Evolutionary conservation across 1,284 basidiomycete species (phyloP).

Genomic region (Fomitopsis betulina): DNA sequence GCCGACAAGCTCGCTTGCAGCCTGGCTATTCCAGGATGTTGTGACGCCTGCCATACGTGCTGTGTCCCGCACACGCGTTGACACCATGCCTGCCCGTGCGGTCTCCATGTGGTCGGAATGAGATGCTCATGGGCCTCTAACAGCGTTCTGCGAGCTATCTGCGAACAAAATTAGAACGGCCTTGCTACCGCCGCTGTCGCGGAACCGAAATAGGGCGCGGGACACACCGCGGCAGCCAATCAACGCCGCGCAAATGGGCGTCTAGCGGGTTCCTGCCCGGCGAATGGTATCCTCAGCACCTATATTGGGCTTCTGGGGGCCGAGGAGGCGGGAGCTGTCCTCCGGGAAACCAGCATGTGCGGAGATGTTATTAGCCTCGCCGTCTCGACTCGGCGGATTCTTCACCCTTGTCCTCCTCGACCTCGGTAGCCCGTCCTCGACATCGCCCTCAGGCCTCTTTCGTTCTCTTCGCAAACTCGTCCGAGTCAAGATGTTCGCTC

Average conservation of each 20-base stretch:
- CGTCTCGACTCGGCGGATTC: not conserved
- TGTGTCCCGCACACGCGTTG: not conserved
- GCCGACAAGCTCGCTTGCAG: not conserved
- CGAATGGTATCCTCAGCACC: not conserved
- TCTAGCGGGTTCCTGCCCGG: not conserved
- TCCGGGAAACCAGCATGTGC: not conserved
- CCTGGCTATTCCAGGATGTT: not conserved
- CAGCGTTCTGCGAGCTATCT: not conserved
- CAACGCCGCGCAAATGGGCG: not conserved
- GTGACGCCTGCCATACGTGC: not conserved
- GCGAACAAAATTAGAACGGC: not conserved
- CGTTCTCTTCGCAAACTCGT: slow-evolving; percentile 2
- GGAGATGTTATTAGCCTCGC: not conserved
- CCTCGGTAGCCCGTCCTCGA: not conserved
- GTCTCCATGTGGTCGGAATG: not conserved
- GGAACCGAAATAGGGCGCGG: not conserved
- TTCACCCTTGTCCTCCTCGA: slow-evolving; percentile 1
- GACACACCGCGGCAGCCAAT: not conserved
- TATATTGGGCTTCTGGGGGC: not conserved
- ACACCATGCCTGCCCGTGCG: not conserved
- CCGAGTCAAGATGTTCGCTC: slow-evolving; percentile 6
- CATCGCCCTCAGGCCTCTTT: not conserved
- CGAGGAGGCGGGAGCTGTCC: not conserved
- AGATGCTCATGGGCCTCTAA: not conserved
- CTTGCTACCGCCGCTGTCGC: not conserved